phyloP scores from a whole-genome alignment of 2,329 filamentous ascomycete species.

The Trichoderma sp. region DNA sequence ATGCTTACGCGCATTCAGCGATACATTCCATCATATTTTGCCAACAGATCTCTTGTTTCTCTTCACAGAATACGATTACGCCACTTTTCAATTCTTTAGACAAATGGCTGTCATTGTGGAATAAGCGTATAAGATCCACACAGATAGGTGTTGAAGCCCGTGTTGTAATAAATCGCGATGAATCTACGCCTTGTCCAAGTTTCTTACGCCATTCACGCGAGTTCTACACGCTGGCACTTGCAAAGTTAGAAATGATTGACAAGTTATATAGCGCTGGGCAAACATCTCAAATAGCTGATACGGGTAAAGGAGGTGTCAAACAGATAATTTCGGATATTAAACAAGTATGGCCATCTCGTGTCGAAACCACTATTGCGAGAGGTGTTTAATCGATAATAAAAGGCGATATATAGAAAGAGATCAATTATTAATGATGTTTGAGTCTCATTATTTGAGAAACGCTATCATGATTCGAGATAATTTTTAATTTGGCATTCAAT shows the following conservation, averaged over 20 bases:
- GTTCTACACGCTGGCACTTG: background rate
- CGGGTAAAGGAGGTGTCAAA: background rate
- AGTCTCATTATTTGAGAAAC: background rate
- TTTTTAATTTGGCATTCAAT: background rate
- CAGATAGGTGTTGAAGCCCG: background rate
- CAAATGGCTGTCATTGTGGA: background rate
- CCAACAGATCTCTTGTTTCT: background rate
- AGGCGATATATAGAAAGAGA: background rate
- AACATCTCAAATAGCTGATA: background rate
- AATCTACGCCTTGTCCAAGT: background rate
- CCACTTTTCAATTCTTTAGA: background rate
- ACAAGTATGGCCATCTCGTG: background rate
- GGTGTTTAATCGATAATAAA: background rate
- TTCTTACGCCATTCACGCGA: background rate
- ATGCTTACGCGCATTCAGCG: background rate
- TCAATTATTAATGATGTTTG: background rate
- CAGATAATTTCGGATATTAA: background rate
- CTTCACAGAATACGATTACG: background rate
- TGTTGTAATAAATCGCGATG: background rate
- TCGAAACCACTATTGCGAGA: background rate
- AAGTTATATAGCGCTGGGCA: background rate
- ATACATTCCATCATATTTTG: background rate
- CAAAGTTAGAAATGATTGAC: background rate
- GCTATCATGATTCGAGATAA: background rate
- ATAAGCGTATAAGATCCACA: background rate